A percentile compares a stretch with the other conserved stretches of the same genome.
Evolutionary conservation across 768 basidiomycete genomes (phyloP).

Genomic region (Rubroboletus satanas): DNA sequence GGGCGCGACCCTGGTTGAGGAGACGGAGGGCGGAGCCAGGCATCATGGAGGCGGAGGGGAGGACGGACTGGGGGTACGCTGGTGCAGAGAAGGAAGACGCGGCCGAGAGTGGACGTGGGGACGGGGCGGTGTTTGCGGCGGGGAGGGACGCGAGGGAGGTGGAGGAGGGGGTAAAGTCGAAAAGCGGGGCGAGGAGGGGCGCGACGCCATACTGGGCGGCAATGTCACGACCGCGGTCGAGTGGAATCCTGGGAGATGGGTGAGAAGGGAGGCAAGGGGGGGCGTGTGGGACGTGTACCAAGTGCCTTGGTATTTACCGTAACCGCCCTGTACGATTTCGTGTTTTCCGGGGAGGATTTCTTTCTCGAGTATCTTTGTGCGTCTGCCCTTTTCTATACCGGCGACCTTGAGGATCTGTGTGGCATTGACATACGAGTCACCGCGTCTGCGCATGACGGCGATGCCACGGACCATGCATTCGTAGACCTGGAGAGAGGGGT

Average conservation of each 20-base stretch:
- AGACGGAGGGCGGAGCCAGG: slow-evolving; percentile 82
- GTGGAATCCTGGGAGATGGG: slow-evolving; percentile 72
- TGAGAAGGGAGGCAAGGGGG: slow-evolving; percentile 9
- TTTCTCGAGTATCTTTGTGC: slow-evolving; percentile 96
- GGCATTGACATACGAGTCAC: slow-evolving; percentile 95
- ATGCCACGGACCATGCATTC: slow-evolving; percentile 98
- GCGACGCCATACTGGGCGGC: slow-evolving; percentile 90
- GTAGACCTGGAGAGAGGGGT: slow-evolving; percentile 59
- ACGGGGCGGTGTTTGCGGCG: slow-evolving; percentile 41
- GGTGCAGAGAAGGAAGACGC: slow-evolving; percentile 62
- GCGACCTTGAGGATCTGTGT: slow-evolving; percentile 99
- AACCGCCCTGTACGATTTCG: slow-evolving; percentile 98
- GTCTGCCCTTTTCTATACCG: slow-evolving; percentile 92
- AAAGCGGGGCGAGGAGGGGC: slow-evolving; percentile 80
- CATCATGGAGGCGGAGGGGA: slow-evolving; percentile 83
- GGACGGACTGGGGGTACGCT: slow-evolving; percentile 49
- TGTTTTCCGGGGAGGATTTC: slow-evolving; percentile 94
- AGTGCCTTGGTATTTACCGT: slow-evolving; percentile 98
- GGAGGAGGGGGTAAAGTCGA: slow-evolving; percentile 85
- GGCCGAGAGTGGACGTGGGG: slow-evolving; percentile 64
- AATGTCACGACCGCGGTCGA: slow-evolving; percentile 90
- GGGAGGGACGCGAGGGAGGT: slow-evolving; percentile 69
- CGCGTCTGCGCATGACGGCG: slow-evolving; percentile 94
- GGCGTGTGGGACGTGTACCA: slow-evolving; percentile 56
- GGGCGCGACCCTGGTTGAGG: slow-evolving; percentile 80